Conservation (phyloP, 2,329 filamentous ascomycete species). For the Cladosporium sp. region DNA sequence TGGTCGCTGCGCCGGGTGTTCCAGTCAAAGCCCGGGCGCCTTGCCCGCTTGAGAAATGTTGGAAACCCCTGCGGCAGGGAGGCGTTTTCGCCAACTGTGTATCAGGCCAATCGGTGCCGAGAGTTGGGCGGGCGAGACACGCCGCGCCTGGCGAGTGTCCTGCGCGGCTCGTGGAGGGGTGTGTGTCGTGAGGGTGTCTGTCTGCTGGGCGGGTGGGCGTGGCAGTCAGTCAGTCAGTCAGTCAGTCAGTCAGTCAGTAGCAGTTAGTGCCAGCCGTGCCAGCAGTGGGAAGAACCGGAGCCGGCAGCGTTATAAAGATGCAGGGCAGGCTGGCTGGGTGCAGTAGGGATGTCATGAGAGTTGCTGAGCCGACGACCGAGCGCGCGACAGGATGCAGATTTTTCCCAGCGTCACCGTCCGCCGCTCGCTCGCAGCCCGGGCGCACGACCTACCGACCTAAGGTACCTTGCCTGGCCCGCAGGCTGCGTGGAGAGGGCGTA, state of each 20-base stretch:
- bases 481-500: too few species aligned
- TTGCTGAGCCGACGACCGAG: conserved; percentile 8
- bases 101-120: conserved; percentile 21
- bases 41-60: conserved; percentile 14
- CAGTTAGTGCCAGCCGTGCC: too few species aligned
- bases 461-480: background rate
- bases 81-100: conserved; percentile 18
- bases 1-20: conserved; percentile 9
- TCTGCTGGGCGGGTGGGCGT: background rate
- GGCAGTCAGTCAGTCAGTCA: too few species aligned
- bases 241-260: too few species aligned
- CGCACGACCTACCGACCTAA: conserved; percentile 1
- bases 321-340: background rate
- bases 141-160: too few species aligned
- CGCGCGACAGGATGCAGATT: conserved; percentile 7
- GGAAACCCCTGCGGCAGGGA: conserved; percentile 13
- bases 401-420: conserved; percentile 3
- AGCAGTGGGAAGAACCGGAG: conserved; percentile 1
- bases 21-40: conserved; percentile 6
- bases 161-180: too few species aligned
- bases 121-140: background rate
- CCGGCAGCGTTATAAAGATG: conserved; percentile 4
- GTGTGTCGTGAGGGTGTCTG: background rate
- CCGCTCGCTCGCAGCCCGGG: background rate
- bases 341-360: background rate